phyloP scores from a whole-genome alignment of 768 basidiomycete genomes.

The Strobilomyces confusus region DNA sequence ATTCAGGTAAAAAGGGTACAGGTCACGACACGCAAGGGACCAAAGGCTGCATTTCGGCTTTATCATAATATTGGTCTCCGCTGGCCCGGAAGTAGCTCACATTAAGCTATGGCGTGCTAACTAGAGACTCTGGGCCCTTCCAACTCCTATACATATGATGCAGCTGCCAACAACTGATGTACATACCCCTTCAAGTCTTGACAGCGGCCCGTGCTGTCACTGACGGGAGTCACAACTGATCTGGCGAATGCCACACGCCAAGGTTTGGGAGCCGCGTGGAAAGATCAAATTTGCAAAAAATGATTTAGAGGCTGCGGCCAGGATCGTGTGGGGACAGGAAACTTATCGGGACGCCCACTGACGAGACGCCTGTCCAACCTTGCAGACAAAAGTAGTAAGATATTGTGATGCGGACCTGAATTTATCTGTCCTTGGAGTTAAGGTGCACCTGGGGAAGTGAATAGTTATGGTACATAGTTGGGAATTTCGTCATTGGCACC shows the following conservation, averaged over 20 bases:
- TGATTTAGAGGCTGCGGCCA: neutral
- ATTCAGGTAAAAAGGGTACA: neutral
- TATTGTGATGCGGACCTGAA: constrained; percentile 21
- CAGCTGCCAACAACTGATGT: neutral
- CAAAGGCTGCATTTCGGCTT: neutral
- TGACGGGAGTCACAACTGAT: neutral
- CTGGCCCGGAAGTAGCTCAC: neutral
- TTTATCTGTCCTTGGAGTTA: constrained; percentile 21
- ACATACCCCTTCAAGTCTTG: neutral
- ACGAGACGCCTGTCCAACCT: neutral
- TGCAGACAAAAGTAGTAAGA: neutral
- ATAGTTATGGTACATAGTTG: constrained; percentile 4
- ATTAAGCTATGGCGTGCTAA: neutral
- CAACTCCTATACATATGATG: neutral
- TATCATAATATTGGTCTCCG: neutral
- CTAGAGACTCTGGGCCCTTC: neutral
- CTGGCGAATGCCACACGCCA: neutral
- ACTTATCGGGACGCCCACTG: neutral
- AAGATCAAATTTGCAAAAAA: neutral
- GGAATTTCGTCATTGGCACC: constrained; percentile 16
- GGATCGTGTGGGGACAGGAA: neutral
- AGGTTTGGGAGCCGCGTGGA: neutral
- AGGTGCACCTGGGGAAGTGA: constrained; percentile 11
- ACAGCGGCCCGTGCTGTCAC: neutral
- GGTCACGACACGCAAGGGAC: constrained; percentile 1